Base-by-base conservation (phyloP, 164 flowering plant genomes). In the Nymphaea thermarum region DNA sequence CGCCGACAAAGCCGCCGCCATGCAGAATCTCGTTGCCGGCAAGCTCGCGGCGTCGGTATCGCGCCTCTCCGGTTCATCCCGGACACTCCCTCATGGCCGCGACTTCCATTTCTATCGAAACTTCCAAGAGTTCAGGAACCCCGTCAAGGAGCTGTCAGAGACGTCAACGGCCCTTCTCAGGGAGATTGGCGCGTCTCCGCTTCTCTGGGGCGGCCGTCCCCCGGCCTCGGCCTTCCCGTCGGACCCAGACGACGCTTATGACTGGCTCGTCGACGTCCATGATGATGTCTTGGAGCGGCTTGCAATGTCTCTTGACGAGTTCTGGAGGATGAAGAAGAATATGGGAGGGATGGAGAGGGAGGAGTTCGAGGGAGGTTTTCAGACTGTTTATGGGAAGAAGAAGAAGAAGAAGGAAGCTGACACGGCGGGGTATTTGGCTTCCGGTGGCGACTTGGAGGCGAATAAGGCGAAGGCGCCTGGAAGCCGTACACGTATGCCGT, bases 41-140 rank as follows among this genome's bases (percentile, higher is more conserved):
- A 66, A 86, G 2, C 66, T 92, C 5, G 53, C 82, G 11, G 77
- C 88, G 16, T 83, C 96, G 2, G 43, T 92, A 6, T 70, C 94
- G 12, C 80, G 76, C 65, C 87, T 95, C 42, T 78, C 94, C 0
- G 77, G 72, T 53, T 82, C 93, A 3, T 82, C 88, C 0, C 76
- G 85, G 44, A 76, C 74, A 61, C 72, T 95, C 36, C 96, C 98
- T 0, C 69, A 80, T 7, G 77, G 80, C 3, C 79, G 82, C 43
- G 98, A 95, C 66, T 95, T 87, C 65, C 93, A 95, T 75, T 94
- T 86, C 81, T 92, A 63, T 76, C 55, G 82, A 82, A 90, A 90
- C 67, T 95, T 95, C 80, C 71, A 72, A 62, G 91, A 86, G 64
- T 92, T 95, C 81, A 85, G 82, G 71, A 43, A 14, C 11, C 98